Evolutionary conservation across 1,284 basidiomycete genomes (phyloP).

Genomic region (Moesziomyces sp.): DNA sequence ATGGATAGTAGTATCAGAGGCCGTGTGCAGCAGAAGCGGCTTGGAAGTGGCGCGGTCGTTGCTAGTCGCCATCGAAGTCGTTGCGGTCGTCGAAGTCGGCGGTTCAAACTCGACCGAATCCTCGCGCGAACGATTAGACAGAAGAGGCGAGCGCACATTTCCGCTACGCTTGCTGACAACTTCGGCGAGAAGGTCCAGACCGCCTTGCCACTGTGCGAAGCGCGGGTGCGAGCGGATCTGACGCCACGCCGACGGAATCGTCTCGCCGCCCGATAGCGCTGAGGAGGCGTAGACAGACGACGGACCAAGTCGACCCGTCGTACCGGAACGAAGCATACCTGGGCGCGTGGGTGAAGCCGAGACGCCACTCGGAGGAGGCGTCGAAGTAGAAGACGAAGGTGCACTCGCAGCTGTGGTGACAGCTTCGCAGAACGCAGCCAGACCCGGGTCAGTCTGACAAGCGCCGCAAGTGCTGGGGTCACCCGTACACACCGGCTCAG

Average conservation of each 20-base stretch:
- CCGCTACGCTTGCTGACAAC: constrained; percentile 55
- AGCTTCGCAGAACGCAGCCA: constrained; percentile 55
- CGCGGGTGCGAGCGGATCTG: constrained; percentile 63
- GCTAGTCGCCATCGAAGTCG: constrained; percentile 12
- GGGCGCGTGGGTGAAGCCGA: constrained; percentile 10
- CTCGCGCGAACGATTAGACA: constrained; percentile 27
- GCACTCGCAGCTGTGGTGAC: constrained; percentile 31
- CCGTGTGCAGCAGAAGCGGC: constrained; percentile 15
- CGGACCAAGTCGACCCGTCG: constrained; percentile 11
- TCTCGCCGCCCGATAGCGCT: constrained; percentile 23
- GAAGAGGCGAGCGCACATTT: constrained; percentile 37
- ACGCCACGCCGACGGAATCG: constrained; percentile 59
- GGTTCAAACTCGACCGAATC: constrained; percentile 45
- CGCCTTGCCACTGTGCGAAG: constrained; percentile 58
- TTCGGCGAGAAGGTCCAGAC: constrained; percentile 64
- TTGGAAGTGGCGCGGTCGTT: constrained; percentile 35
- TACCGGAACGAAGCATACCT: constrained; percentile 16
- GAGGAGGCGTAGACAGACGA: constrained; percentile 1
- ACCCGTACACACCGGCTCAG: constrained; percentile 44
- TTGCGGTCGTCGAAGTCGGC: constrained; percentile 7
- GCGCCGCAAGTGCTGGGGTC: constrained; percentile 53
- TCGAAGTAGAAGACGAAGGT: background rate
- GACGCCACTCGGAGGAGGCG: background rate
- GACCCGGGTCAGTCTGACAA: constrained; percentile 49
- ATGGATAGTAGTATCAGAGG: constrained; percentile 16